phyloP scores from a whole-genome alignment of 352 stramenopile species.

The Phytophthora crassamura region DNA sequence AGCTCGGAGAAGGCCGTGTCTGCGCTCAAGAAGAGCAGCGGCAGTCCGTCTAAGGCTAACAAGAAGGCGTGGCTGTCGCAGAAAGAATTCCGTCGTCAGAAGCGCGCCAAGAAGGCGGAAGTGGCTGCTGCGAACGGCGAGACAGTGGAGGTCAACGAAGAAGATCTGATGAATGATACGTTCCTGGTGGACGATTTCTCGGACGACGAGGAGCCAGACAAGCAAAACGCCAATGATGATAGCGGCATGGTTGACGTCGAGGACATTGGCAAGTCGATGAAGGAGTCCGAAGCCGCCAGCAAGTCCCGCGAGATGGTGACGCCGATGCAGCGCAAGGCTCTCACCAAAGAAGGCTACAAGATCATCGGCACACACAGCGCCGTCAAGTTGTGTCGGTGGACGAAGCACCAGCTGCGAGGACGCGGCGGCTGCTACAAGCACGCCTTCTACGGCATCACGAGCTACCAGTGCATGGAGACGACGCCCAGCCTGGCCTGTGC shows the following conservation, averaged over 20 bases:
- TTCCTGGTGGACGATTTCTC: conserved; percentile 78
- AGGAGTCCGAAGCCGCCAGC: conserved; percentile 75
- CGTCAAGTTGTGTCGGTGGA: conserved; percentile 99
- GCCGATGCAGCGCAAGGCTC: conserved; percentile 91
- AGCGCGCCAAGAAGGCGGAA: conserved; percentile 77
- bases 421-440: conserved; percentile 99
- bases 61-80: conserved; percentile 74
- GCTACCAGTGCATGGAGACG: conserved; percentile 99
- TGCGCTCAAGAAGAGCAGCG: conserved; percentile 20
- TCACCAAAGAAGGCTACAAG: conserved; percentile 99
- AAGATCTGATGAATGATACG: conserved; percentile 89
- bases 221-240: conserved; percentile 41
- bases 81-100: conserved; percentile 87
- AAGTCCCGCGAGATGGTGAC: conserved; percentile 95
- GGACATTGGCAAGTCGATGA: conserved; percentile 88
- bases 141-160: conserved; percentile 72
- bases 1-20: conserved; percentile 48
- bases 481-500: conserved; percentile 97
- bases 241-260: conserved; percentile 84
- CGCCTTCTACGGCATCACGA: conserved; percentile 99
- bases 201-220: conserved; percentile 62
- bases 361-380: conserved; percentile 98
- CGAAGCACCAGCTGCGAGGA: conserved; percentile 97
- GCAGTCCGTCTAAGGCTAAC: conserved; percentile 15
- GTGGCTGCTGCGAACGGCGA: conserved; percentile 58